phyloP scores from a whole-genome alignment of 768 basidiomycete species.

The Ramaria rubella region DNA sequence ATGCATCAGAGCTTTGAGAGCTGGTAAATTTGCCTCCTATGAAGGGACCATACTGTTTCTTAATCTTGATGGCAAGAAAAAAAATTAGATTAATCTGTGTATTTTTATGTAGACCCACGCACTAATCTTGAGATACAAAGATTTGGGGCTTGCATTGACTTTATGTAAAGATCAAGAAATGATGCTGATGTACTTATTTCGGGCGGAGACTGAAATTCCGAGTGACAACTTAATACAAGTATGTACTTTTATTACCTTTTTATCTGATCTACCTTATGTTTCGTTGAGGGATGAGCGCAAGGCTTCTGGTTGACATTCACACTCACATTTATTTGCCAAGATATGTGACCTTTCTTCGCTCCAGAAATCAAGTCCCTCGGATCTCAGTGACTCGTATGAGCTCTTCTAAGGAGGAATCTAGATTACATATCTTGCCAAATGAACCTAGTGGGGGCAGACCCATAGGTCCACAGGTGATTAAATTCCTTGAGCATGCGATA shows the following conservation, averaged over 20 bases:
- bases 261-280: too few relatives aligned
- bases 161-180: too few relatives aligned
- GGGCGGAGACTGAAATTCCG: too few relatives aligned
- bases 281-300: conserved; percentile 1
- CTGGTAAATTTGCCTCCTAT: background rate
- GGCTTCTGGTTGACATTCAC: conserved; percentile 71
- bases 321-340: conserved; percentile 81
- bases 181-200: too few relatives aligned
- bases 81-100: too few relatives aligned
- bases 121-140: too few relatives aligned
- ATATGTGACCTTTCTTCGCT: conserved; percentile 63
- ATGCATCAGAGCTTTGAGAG: background rate
- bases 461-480: conserved; percentile 60
- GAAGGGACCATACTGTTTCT: background rate
- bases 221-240: too few relatives aligned
- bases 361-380: conserved; percentile 56
- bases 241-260: too few relatives aligned
- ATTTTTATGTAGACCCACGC: too few relatives aligned
- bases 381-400: conserved; percentile 49
- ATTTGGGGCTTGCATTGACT: too few relatives aligned
- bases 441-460: conserved; percentile 77
- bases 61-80: background rate
- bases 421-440: conserved; percentile 70
- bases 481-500: background rate
- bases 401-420: conserved; percentile 48